Evolutionary conservation across 305 asterid genomes (phyloP).

Genomic region (Vinca major): DNA sequence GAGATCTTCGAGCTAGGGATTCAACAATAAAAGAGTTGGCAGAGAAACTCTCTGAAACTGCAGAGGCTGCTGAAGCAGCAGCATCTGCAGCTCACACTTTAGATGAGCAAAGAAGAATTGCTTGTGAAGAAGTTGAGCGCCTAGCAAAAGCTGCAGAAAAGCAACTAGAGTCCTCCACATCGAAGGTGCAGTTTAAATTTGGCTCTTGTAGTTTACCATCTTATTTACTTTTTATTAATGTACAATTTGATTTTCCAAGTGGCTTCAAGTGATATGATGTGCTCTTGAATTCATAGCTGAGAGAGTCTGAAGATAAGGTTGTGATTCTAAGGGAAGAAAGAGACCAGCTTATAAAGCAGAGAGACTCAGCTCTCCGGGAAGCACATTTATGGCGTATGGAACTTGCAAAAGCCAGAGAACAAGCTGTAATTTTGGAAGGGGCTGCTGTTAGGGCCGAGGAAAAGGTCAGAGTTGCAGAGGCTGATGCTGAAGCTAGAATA

Average conservation of each 20-base stretch:
- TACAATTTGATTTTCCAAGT: not conserved
- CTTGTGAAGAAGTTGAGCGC: slow-evolving; percentile 68
- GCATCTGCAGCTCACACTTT: slow-evolving; percentile 94
- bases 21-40: slow-evolving; percentile 83
- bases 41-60: slow-evolving; percentile 83
- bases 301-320: slow-evolving; percentile 58
- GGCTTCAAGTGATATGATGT: slow-evolving; percentile 2
- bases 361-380: slow-evolving; percentile 74
- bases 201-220: not conserved
- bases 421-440: slow-evolving; percentile 85
- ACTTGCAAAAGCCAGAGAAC: slow-evolving; percentile 93
- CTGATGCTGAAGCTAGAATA: slow-evolving; percentile 71
- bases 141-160: slow-evolving; percentile 53
- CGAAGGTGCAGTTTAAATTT: slow-evolving; percentile 35
- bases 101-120: slow-evolving; percentile 91
- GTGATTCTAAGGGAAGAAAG: slow-evolving; percentile 53
- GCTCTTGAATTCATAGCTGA: slow-evolving; percentile 37
- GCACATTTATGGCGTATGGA: slow-evolving; percentile 97
- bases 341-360: slow-evolving; percentile 60
- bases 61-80: slow-evolving; percentile 94
- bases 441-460: slow-evolving; percentile 94
- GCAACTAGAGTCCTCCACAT: slow-evolving; percentile 46
- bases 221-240: not conserved
- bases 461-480: slow-evolving; percentile 75
- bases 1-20: slow-evolving; percentile 84